Evolutionary conservation across 2,329 filamentous ascomycete species (phyloP).

Genomic region (Pseudogymnoascus sp.): DNA sequence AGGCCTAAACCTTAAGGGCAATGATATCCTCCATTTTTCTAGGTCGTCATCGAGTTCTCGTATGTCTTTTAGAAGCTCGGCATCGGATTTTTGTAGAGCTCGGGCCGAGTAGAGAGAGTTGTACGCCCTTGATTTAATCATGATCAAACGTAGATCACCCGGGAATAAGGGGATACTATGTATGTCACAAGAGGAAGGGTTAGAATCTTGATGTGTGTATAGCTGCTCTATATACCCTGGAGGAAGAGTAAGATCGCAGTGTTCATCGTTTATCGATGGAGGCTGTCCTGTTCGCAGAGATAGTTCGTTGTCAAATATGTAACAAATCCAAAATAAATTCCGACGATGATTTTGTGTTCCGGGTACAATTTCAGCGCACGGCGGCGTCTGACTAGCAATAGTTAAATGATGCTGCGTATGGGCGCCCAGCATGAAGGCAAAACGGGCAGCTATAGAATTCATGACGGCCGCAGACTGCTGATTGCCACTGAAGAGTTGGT

Average conservation of each 20-base stretch:
- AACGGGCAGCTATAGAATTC: background rate
- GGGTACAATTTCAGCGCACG: background rate
- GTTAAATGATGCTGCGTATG: background rate
- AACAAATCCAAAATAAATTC: constrained; percentile 46
- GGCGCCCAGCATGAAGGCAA: background rate
- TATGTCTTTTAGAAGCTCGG: constrained; percentile 45
- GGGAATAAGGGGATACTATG: constrained; percentile 29
- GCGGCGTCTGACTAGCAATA: background rate
- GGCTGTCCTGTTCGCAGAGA: constrained; percentile 44
- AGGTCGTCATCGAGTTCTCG: constrained; percentile 48
- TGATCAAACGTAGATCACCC: constrained; percentile 40
- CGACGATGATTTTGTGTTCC: constrained; percentile 26
- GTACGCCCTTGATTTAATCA: constrained; percentile 44
- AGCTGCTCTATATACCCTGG: constrained; percentile 31
- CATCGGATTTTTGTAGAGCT: constrained; percentile 42
- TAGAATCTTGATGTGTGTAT: background rate
- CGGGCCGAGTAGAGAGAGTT: constrained; percentile 41
- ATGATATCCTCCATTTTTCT: constrained; percentile 44
- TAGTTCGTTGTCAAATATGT: constrained; percentile 47
- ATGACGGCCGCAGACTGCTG: background rate
- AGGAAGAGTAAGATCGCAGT: constrained; percentile 45
- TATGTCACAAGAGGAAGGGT: background rate
- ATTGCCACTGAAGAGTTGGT: background rate
- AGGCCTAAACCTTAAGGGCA: constrained; percentile 39
- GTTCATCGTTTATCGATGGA: constrained; percentile 40